A percentile compares a stretch with the other conserved stretches of the same genome.
phyloP scores from a whole-genome alignment of 768 basidiomycete species.

The Cubamyces lactineus region DNA sequence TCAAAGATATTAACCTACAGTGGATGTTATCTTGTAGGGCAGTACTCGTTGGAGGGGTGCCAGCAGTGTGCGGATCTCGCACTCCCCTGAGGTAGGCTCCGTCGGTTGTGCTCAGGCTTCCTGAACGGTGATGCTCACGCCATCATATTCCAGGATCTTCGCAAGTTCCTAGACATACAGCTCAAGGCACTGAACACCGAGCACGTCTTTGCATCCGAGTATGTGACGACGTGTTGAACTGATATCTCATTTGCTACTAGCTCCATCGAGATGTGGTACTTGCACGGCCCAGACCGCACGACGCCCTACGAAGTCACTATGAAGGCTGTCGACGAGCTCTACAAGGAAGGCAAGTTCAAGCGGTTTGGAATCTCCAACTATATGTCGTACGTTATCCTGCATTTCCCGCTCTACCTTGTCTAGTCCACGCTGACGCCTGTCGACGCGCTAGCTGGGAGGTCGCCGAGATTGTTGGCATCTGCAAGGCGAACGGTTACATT shows the following conservation, averaged over 20 bases:
- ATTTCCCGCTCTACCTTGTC: neutral
- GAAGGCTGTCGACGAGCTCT: constrained; percentile 48
- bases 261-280: constrained; percentile 49
- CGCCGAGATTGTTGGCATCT: constrained; percentile 47
- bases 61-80: constrained; percentile 18
- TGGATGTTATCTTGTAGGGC: neutral
- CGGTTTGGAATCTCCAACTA: constrained; percentile 51
- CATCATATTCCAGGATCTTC: constrained; percentile 34
- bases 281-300: constrained; percentile 50
- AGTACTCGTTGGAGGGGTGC: constrained; percentile 1
- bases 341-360: constrained; percentile 57
- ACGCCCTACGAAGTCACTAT: constrained; percentile 51
- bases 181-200: constrained; percentile 52
- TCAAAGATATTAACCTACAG: neutral
- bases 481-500: constrained; percentile 49
- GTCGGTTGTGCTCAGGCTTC: neutral
- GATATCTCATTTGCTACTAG: constrained; percentile 7
- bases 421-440: neutral
- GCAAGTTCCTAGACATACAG: constrained; percentile 38
- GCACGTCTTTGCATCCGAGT: constrained; percentile 30
- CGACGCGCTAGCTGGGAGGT: constrained; percentile 42
- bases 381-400: constrained; percentile 37
- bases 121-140: neutral
- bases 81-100: constrained; percentile 30
- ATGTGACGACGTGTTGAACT: constrained; percentile 7